These are phyloP conservation scores for Fraxinus nigra DNA, from an alignment of 305 asterid species.

Conservation along the genomic window DNA sequence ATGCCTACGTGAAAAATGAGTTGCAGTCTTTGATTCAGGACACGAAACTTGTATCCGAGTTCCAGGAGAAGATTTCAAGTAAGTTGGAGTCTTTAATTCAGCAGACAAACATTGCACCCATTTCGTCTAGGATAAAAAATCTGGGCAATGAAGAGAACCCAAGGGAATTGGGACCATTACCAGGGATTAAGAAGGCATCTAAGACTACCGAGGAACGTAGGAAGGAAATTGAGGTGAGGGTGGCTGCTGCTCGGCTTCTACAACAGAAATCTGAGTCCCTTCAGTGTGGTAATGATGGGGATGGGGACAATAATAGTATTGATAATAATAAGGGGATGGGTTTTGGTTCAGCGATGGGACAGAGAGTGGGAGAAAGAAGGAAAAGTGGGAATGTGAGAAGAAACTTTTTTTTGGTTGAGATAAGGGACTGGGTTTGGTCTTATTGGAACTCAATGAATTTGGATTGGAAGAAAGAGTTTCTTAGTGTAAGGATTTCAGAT, in stretches of 20 bases:
- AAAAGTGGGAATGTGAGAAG: conserved; percentile 45
- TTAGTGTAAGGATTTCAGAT: conserved; percentile 53
- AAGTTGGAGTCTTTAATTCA: conserved; percentile 73
- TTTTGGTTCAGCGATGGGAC: conserved; percentile 49
- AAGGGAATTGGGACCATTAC: conserved; percentile 80
- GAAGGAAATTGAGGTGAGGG: conserved; percentile 92
- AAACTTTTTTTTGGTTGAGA: conserved; percentile 55
- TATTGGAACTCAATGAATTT: conserved; percentile 71
- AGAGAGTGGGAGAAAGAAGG: conserved; percentile 66
- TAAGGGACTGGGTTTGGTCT: conserved; percentile 65
- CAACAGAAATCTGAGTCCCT: conserved; percentile 75
- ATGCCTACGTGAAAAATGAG: neutral
- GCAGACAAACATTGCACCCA: conserved; percentile 70
- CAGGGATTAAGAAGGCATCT: conserved; percentile 73
- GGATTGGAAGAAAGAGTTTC: conserved; percentile 62
- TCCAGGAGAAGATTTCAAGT: conserved; percentile 56
- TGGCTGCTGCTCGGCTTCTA: conserved; percentile 86
- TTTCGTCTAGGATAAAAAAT: conserved; percentile 88
- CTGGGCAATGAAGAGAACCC: conserved; percentile 84
- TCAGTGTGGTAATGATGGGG: conserved; percentile 32
- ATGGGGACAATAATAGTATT: conserved; percentile 37
- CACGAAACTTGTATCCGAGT: conserved; percentile 24
- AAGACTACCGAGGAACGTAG: conserved; percentile 88
- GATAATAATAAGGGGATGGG: conserved; percentile 45
- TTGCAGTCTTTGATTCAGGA: neutral